A percentile compares a stretch with the other conserved stretches of the same genome.
Conservation (phyloP, 78 protist genomes). For the Mastigamoeba balamuthi region DNA sequence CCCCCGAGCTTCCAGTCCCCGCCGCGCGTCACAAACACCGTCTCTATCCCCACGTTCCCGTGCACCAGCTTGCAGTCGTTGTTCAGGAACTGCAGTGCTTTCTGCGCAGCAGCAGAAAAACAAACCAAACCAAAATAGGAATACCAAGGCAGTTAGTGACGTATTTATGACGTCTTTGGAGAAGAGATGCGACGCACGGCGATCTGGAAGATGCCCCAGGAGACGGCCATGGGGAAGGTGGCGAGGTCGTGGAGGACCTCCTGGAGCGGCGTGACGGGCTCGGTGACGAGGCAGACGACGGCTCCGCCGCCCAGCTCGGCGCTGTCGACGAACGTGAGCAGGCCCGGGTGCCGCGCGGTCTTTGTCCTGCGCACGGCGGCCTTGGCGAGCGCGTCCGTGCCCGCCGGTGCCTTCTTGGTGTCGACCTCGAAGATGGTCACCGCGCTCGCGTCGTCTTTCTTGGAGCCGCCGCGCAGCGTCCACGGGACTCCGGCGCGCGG, state of each 20-base stretch:
- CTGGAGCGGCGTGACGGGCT: constrained; percentile 25
- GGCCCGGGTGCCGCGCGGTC: constrained; percentile 38
- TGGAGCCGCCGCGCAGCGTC: constrained; percentile 25
- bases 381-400: constrained; percentile 18
- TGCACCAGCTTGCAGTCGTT: constrained; percentile 39
- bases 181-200: constrained; percentile 14
- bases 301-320: constrained; percentile 17
- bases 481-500: no score
- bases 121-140: background rate
- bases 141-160: background rate
- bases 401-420: constrained; percentile 18
- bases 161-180: background rate
- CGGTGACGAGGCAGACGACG: constrained; percentile 39
- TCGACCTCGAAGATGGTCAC: constrained; percentile 30
- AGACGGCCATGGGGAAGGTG: constrained; percentile 23
- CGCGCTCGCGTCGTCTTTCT: constrained; percentile 30
- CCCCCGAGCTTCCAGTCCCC: constrained; percentile 71
- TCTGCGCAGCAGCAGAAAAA: constrained; percentile 2
- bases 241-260: constrained; percentile 27
- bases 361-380: constrained; percentile 24
- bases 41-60: constrained; percentile 34
- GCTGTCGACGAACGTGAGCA: constrained; percentile 42
- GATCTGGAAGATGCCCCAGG: constrained; percentile 54
- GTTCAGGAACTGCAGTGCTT: constrained; percentile 41
- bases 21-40: constrained; percentile 34